Evolutionary conservation across 345 rosid species (phyloP).

Genomic region (Euphorbia lathyris): DNA sequence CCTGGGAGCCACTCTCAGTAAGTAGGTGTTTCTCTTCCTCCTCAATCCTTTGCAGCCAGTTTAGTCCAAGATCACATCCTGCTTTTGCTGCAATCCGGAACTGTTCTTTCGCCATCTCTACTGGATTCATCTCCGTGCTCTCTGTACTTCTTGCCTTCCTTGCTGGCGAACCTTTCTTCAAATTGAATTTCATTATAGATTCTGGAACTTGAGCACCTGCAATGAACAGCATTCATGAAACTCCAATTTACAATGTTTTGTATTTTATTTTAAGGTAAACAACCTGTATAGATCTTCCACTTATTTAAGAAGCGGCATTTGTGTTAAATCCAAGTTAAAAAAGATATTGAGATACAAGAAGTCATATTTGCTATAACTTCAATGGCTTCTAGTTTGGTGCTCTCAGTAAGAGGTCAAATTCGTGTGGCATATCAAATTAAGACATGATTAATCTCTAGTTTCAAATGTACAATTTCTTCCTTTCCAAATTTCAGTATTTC

Average conservation of each 20-base stretch:
- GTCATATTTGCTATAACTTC: background rate
- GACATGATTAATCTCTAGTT: background rate
- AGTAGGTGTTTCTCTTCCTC: slow-evolving; percentile 69
- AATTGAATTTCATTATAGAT: slow-evolving; percentile 36
- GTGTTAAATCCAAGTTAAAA: background rate
- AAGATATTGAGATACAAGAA: background rate
- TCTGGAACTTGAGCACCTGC: slow-evolving; percentile 82
- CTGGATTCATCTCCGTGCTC: slow-evolving; percentile 26
- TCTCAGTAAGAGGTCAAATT: background rate
- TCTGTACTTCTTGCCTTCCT: slow-evolving; percentile 35
- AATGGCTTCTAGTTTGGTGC: background rate
- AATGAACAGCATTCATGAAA: background rate
- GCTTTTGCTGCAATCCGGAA: slow-evolving; percentile 73
- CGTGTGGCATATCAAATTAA: background rate
- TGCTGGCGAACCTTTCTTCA: slow-evolving; percentile 37
- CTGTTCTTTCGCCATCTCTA: slow-evolving; percentile 70
- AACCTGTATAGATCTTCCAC: background rate
- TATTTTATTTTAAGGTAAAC: no score
- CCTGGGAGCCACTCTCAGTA: slow-evolving; percentile 16
- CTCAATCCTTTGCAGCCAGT: slow-evolving; percentile 75
- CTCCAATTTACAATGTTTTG: background rate
- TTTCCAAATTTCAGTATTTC: background rate
- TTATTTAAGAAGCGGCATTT: background rate
- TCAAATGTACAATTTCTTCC: background rate
- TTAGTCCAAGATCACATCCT: slow-evolving; percentile 68